Evolutionary conservation across 306 rosid genomes (phyloP), one percentile per base, ranked within the genome.

Genomic region (Casuarina glauca): DNA sequence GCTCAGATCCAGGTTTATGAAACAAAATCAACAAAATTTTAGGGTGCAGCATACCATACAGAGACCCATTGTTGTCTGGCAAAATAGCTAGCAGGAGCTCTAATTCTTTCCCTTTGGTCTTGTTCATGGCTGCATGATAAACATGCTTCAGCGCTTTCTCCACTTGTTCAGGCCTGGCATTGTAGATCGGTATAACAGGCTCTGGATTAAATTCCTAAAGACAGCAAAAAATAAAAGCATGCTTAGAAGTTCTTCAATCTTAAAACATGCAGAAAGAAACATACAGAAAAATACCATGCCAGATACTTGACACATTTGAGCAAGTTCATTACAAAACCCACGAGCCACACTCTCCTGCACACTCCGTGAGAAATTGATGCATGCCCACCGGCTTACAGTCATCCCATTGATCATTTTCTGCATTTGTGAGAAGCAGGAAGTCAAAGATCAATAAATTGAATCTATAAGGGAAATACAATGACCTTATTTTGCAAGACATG

Each of bases 331-430:
- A 54, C 97, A 92, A 83, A 94, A 94, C 17, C 97, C 89, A 54
- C 95, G 97, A 44, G 92, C 97, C 53, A 92, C 92, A 17, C 87
- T 91, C 54, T 94, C 98, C 78, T 94, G 98, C 78, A 94, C 97
- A 1, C 90, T 82, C 70, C 98, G 74, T 49, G 98, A 94, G 88
- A 94, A 94, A 80, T 94, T 94, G 44, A 94, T 90, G 84, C 98
- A 94, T 35, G 97, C 98, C 98, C 98, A 94, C 46, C 92, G 92
- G 84, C 81, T 92, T 42, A 94, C 98, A 2, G 93, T 89, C 98
- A 94, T 94, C 72, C 98, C 98, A 80, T 94, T 90, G 48, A 94
- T 94, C 99, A 95, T 91, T 93, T 93, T 95, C 99, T 93, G 96
- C 54, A 73, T 73, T 75, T 81, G 76, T 64, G 69, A 69, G 67